phyloP scores from a whole-genome alignment of 345 rosid species.

The Moricandia arvensis region DNA sequence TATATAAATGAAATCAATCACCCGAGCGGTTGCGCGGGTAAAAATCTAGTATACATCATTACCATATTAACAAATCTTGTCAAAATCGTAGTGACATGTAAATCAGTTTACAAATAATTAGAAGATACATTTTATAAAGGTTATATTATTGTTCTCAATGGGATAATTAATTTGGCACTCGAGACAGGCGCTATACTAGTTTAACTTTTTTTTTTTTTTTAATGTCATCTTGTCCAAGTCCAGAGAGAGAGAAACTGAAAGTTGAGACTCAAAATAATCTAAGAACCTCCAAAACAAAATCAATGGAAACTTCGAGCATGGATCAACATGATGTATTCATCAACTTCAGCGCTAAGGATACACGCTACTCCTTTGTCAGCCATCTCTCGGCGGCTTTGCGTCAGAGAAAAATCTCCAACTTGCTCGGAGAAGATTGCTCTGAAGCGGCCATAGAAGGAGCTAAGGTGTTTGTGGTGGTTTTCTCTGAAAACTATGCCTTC shows the following conservation, averaged over 20 bases:
- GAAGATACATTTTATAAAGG: too few species aligned
- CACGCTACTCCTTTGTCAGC: too few species aligned
- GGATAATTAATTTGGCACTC: not conserved
- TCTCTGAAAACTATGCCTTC: slow-evolving; percentile 1
- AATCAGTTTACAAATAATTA: too few species aligned
- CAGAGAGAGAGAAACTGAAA: not conserved
- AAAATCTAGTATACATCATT: too few species aligned
- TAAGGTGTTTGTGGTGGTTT: slow-evolving; percentile 10
- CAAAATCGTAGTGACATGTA: too few species aligned
- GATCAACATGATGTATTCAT: slow-evolving; percentile 4
- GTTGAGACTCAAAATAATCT: not conserved
- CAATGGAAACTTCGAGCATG: not conserved
- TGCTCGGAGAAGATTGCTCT: not conserved
- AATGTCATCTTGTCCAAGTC: not conserved
- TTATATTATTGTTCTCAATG: not conserved
- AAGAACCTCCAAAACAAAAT: not conserved
- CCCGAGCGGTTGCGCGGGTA: too few species aligned
- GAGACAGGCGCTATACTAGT: not conserved
- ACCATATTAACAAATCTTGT: too few species aligned
- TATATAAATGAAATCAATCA: too few species aligned
- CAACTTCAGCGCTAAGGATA: not conserved
- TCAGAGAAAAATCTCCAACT: not conserved
- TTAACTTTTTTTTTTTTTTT: too few species aligned
- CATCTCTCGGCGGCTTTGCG: slow-evolving; percentile 8
- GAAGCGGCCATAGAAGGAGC: not conserved